Evolutionary conservation across 192 early-diverging fungal genomes (phyloP).

Genomic region (Gigaspora rosea): DNA sequence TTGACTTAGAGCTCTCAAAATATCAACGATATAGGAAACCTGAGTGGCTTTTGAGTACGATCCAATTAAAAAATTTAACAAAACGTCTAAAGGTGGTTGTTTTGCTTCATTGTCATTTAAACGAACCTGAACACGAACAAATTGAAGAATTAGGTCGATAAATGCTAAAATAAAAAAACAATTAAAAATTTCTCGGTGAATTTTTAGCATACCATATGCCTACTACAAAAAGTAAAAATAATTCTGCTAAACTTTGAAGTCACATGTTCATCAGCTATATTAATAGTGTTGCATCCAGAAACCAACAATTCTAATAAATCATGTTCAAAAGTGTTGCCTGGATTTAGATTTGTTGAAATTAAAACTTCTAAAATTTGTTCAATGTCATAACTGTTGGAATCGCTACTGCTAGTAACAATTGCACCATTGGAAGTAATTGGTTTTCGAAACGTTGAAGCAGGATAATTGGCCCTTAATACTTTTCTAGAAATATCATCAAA

Average conservation of each 20-base stretch:
- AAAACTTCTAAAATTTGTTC: constrained; percentile 20
- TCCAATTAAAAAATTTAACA: constrained; percentile 21
- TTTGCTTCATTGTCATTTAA: not conserved
- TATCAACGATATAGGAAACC: constrained; percentile 36
- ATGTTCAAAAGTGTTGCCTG: not conserved
- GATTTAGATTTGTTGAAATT: constrained; percentile 29
- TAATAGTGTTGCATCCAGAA: constrained; percentile 21
- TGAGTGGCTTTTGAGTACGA: constrained; percentile 16
- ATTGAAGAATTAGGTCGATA: not conserved
- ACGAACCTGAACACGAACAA: not conserved
- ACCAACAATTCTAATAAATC: constrained; percentile 28
- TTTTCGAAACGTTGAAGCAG: not conserved
- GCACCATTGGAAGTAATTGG: not conserved
- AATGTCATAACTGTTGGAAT: not conserved
- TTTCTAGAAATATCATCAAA: constrained; percentile 13
- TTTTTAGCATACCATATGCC: not conserved
- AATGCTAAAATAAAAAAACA: not conserved
- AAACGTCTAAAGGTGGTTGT: constrained; percentile 21
- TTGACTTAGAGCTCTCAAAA: constrained; percentile 54
- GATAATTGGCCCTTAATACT: constrained; percentile 19
- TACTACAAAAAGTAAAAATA: constrained; percentile 27
- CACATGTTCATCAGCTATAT: constrained; percentile 4
- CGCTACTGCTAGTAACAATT: not conserved
- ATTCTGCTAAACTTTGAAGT: constrained; percentile 28
- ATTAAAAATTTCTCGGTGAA: not conserved